phyloP scores from a whole-genome alignment of 352 stramenopile genomes.

The Peronosclerospora sorghi region DNA sequence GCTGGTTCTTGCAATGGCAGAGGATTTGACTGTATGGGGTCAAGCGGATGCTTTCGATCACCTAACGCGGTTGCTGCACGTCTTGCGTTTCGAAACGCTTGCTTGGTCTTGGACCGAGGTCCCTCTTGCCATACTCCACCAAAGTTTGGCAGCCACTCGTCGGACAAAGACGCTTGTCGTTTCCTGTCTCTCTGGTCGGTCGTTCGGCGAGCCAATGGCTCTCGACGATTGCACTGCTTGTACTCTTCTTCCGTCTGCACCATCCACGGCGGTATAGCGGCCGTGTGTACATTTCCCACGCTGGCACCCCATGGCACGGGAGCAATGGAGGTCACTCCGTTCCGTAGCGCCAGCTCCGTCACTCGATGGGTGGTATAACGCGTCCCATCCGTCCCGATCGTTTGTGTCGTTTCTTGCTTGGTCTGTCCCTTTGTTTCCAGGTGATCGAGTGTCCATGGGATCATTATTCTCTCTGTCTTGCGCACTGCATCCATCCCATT shows the following conservation, averaged over 20 bases:
- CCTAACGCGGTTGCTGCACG: constrained; percentile 6
- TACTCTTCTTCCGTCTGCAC: constrained; percentile 61
- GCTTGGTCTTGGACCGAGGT: constrained; percentile 42
- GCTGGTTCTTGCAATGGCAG: too few species aligned
- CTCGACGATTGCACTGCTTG: constrained; percentile 35
- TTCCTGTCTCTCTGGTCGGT: background rate
- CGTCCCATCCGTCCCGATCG: constrained; percentile 1
- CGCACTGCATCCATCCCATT: constrained; percentile 50
- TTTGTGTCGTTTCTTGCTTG: constrained; percentile 4
- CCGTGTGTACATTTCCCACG: constrained; percentile 55
- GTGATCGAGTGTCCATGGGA: constrained; percentile 40
- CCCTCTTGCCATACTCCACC: constrained; percentile 68
- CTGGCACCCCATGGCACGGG: constrained; percentile 25
- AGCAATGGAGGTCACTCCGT: constrained; percentile 33
- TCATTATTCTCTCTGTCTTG: constrained; percentile 33
- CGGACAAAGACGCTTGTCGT: background rate
- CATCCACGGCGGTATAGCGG: constrained; percentile 63
- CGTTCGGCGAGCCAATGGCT: background rate
- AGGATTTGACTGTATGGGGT: too few species aligned
- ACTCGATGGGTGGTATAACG: constrained; percentile 25
- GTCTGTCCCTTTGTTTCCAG: constrained; percentile 37
- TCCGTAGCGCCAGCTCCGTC: constrained; percentile 32
- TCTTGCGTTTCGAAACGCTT: constrained; percentile 31
- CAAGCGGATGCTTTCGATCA: too few species aligned
- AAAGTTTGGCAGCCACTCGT: constrained; percentile 67